These are phyloP conservation scores for Selaginella moellendorffii DNA, from an alignment of 75 land plant genomes.

Conservation along the genomic window DNA sequence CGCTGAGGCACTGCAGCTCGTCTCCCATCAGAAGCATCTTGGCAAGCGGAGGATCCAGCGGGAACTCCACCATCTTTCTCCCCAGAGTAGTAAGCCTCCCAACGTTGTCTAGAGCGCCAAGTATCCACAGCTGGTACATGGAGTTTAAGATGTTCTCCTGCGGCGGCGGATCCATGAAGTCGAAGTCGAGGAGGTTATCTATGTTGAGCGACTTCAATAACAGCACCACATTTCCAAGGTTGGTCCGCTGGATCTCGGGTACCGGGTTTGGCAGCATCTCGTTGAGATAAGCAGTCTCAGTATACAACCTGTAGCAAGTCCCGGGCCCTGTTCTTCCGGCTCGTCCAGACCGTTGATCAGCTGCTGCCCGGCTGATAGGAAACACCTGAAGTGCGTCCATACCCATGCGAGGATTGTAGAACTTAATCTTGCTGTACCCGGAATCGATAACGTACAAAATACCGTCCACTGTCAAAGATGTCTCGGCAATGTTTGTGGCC, in stretches of 20 bases:
- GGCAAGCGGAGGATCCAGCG: conserved; percentile 93
- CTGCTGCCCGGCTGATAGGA: conserved; percentile 88
- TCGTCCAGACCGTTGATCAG: conserved; percentile 76
- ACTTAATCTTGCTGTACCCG: conserved; percentile 93
- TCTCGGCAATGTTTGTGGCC: conserved; percentile 97
- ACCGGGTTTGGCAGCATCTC: conserved; percentile 93
- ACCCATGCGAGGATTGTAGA: conserved; percentile 96
- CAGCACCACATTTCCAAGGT: conserved; percentile 87
- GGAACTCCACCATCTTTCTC: conserved; percentile 97
- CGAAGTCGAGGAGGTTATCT: conserved; percentile 86
- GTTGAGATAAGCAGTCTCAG: conserved; percentile 81
- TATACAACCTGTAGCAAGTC: conserved; percentile 88
- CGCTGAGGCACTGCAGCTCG: conserved; percentile 66
- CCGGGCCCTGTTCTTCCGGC: conserved; percentile 99
- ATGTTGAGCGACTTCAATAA: conserved; percentile 79
- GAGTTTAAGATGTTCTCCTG: conserved; percentile 96
- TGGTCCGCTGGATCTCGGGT: conserved; percentile 94
- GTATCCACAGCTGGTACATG: conserved; percentile 98
- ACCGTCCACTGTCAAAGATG: conserved; percentile 94
- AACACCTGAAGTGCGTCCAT: conserved; percentile 99
- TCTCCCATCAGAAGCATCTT: conserved; percentile 93
- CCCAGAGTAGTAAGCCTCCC: conserved; percentile 75
- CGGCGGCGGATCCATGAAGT: conserved; percentile 99
- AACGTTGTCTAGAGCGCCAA: conserved; percentile 88
- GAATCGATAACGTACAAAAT: conserved; percentile 92